Base-by-base conservation (phyloP, 164 flowering plant species). In the Piper longum region DNA sequence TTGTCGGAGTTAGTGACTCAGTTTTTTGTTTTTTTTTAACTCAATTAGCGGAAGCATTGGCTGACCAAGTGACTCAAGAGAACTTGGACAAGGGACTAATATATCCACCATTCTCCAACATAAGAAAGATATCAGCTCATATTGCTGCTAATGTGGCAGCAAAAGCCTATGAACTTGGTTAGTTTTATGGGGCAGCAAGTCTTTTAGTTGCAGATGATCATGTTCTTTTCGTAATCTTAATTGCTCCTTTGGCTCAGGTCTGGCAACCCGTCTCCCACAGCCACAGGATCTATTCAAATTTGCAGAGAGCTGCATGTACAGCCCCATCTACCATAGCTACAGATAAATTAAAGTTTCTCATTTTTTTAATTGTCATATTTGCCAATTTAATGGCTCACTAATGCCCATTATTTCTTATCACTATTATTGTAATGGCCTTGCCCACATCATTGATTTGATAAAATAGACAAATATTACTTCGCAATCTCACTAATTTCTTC, bases 291-390 rank as follows among this genome's bases (percentile, higher is more conserved):
- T 92, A 26, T 72, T 89, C 36, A 77, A 83, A 80, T 85, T 69
- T 68, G 98, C 96, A 16, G 95, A 88, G 69, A 89, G 96, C 70
- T 85, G 96, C 81, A 92, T 92, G 98, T 92, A 87, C 83, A 79
- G 76, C 58, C 98, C 96, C 41, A 58, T 71, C 57, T 92, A 92
- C 78, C 80, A 95, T 41, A 76, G 41, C 64, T 92, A 76, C 77
- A 74, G 91, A 16, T 69, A 59, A 62, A 39, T 3, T 4, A 45
- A 40, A 9, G 11, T 48, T 45, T 7, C 52, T 9, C 9, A 48
- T 9, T 48, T 48, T 45, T 48, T 9, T 14, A 9, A 2, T 48
- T 48, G 12, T 48, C 14, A 9, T 48, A 0, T 48, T 48, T 2
- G 9, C 52, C 14, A 9, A 5, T 44, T 44, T 44, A 5, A 5